Evolutionary conservation across 2,329 filamentous ascomycete genomes (phyloP), one percentile per base, ranked within the genome.

Genomic region (Volutella citrinella): DNA sequence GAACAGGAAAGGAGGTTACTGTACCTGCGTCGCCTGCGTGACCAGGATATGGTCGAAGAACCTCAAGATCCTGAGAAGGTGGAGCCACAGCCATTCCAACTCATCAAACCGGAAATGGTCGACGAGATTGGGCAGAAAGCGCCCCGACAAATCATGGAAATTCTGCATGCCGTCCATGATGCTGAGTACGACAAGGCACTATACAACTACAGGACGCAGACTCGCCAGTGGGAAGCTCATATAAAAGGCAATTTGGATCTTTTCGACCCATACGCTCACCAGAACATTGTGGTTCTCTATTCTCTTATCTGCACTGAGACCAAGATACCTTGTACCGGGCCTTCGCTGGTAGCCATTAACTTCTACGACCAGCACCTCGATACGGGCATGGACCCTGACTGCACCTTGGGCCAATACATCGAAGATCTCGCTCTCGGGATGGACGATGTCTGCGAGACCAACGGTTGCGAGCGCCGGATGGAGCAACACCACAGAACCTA

Each of bases 91-190:
- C 82, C 81, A 20, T 98, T 98, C 48, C 83, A 94, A 49, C 75
- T 98, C 9, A 94, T 98, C 43, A 87, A 86, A 42, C 91, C 93
- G 2, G 87, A 95, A 49, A 97, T 97, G 90, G 86, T 98, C 1
- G 87, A 95, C 50, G 77, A 84, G 38, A 81, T 88, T 27, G 80
- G 87, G 1, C 82, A 87, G 33, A 82, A 83, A 49, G 85, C 87
- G 5, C 87, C 90, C 1, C 80, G 80, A 27, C 88, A 95, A 55
- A 87, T 96, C 19, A 89, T 90, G 66, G 91, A 97, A 51, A 88
- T 97, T 30, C 67, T 98, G 7, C 89, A 93, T 57, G 93, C 93
- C 15, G 90, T 96, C 10, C 90, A 97, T 59, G 88, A 96, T 56
- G 90, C 90, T 3, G 93, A 98, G 60, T 96, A 97, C 51, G 90